These are phyloP conservation scores for Gaertneriomyces semiglobifer DNA, from an alignment of 192 early-diverging fungal genomes.

Conservation along the genomic window DNA sequence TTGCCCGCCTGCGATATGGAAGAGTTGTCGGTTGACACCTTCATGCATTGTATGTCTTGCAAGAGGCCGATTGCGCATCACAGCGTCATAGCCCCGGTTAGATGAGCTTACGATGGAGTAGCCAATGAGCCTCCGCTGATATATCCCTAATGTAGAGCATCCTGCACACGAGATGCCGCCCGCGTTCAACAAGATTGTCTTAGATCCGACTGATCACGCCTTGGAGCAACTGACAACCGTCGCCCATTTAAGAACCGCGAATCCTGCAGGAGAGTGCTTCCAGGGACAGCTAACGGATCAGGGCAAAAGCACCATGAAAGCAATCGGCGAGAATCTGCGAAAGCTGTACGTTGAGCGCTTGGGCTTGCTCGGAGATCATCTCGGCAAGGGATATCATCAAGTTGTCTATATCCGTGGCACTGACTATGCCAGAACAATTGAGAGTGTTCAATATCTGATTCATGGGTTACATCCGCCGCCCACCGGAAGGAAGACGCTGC, in stretches of 20 bases:
- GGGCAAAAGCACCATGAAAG: constrained; percentile 50
- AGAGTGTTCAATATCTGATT: constrained; percentile 62
- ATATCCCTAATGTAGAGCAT: not conserved
- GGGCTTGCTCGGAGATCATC: not conserved
- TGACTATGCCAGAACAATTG: constrained; percentile 62
- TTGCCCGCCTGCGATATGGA: constrained; percentile 27
- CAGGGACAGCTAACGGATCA: constrained; percentile 60
- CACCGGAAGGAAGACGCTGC: constrained; percentile 9
- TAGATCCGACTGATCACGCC: not conserved
- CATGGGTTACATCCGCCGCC: constrained; percentile 56
- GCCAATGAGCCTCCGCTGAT: not conserved
- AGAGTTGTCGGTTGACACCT: constrained; percentile 5
- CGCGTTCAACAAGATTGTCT: constrained; percentile 11
- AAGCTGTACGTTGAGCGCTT: constrained; percentile 53
- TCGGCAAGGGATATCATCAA: constrained; percentile 3
- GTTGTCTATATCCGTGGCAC: constrained; percentile 57
- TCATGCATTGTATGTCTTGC: constrained; percentile 31
- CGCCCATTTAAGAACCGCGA: not conserved
- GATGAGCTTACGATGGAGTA: not conserved
- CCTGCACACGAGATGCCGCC: constrained; percentile 8
- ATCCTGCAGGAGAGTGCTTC: constrained; percentile 4
- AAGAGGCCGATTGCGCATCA: constrained; percentile 5
- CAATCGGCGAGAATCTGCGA: constrained; percentile 48
- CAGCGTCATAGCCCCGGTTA: constrained; percentile 3
- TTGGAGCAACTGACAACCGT: constrained; percentile 7